Evolutionary conservation across 2,329 filamentous ascomycete species (phyloP), one percentile per base, ranked within the genome.

Genomic region (Xylariales sp.): DNA sequence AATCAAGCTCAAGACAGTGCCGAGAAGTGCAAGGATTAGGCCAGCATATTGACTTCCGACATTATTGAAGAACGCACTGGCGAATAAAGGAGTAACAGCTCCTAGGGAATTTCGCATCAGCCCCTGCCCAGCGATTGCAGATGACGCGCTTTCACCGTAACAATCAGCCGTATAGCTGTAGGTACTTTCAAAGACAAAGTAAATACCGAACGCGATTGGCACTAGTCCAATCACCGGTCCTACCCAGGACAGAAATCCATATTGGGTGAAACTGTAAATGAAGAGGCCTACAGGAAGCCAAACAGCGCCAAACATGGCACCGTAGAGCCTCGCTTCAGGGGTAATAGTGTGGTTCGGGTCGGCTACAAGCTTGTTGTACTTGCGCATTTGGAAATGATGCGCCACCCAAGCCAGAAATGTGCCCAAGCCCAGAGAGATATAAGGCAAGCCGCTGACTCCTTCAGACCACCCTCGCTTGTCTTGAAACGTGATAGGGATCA

Each of bases 191-290:
- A 53, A 53, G 21, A 53, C 69, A 55, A 74, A 75, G 63, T 67
- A 74, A 52, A 75, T 74, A 5, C 71, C 71, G 39, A 74, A 64
- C 4, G 68, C 61, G 36, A 74, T 74, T 7, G 67, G 65, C 0
- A 63, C 69, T 3, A 75, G 62, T 12, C 65, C 67, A 34, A 74
- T 66, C 21, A 63, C 56, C 1, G 70, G 70, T 0, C 65, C 70
- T 35, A 72, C 65, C 71, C 71, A 75, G 36, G 51, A 56, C 2
- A 74, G 51, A 37, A 63, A 59, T 5, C 55, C 61, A 51, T 74
- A 74, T 49, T 74, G 70, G 1, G 70, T 73, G 59, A 74, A 74
- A 27, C 60, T 65, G 62, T 74, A 75, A 52, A 75, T 69, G 59
- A 72, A 72, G 2, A 72, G 61, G 13, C 69, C 69, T 30, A 71